phyloP scores from a whole-genome alignment of 2,329 filamentous ascomycete genomes.

The Aspergillus proliferans region DNA sequence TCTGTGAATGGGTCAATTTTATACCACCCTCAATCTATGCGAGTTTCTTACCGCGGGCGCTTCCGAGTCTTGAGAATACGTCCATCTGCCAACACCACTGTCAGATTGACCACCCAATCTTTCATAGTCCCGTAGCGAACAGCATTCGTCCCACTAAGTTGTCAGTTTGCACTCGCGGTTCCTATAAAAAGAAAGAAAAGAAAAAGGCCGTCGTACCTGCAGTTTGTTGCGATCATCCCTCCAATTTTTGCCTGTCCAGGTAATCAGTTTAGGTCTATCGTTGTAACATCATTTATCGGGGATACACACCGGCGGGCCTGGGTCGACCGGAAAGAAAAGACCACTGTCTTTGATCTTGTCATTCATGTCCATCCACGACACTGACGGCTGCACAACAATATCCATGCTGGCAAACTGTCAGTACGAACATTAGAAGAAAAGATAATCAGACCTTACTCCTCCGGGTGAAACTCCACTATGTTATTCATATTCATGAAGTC shows the following conservation, averaged over 20 bases:
- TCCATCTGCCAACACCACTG: constrained; percentile 64
- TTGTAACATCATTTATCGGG: background rate
- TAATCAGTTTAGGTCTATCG: background rate
- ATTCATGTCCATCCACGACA: constrained; percentile 82
- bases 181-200: too few relatives aligned
- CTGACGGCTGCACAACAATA: constrained; percentile 76
- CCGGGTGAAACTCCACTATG: constrained; percentile 68
- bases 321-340: constrained; percentile 83
- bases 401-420: constrained; percentile 57
- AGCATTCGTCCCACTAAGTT: constrained; percentile 50
- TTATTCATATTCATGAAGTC: constrained; percentile 81
- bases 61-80: constrained; percentile 61
- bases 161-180: too few relatives aligned
- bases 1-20: constrained; percentile 16
- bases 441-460: constrained; percentile 44
- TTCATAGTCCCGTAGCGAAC: constrained; percentile 69
- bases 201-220: constrained; percentile 23
- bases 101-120: constrained; percentile 67
- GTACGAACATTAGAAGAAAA: background rate
- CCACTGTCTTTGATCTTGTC: constrained; percentile 61
- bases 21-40: too few relatives aligned
- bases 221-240: constrained; percentile 60
- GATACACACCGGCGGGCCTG: constrained; percentile 50
- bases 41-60: constrained; percentile 44
- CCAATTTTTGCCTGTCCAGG: constrained; percentile 38